Evolutionary conservation across 2,329 filamentous ascomycete species (phyloP).

Genomic region (Trichophyton schoenleinii): DNA sequence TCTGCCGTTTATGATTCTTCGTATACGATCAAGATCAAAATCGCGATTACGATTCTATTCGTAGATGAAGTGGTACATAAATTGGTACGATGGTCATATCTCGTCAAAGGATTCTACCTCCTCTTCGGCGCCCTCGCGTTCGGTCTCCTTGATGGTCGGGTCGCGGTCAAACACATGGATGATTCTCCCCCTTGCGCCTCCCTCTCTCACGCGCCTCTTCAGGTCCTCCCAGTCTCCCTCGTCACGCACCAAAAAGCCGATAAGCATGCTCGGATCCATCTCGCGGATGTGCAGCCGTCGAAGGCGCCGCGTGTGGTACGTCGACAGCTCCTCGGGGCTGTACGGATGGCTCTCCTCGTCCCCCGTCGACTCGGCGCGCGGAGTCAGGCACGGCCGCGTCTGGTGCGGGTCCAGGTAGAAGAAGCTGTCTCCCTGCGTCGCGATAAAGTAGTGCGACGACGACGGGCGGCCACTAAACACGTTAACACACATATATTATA

Average conservation of each 20-base stretch:
- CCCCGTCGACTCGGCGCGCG: slow-evolving; percentile 31
- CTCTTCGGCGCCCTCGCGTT: slow-evolving; percentile 64
- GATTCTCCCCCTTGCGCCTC: slow-evolving; percentile 54
- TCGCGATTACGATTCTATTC: no score
- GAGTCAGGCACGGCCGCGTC: slow-evolving; percentile 63
- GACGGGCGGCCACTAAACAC: slow-evolving; percentile 67
- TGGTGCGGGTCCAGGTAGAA: slow-evolving; percentile 94
- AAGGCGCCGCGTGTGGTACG: slow-evolving; percentile 77
- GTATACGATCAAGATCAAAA: no score
- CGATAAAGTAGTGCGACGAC: slow-evolving; percentile 69
- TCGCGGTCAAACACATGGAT: slow-evolving; percentile 70
- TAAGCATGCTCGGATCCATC: slow-evolving; percentile 96
- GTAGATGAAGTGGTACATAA: neutral
- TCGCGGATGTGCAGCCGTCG: slow-evolving; percentile 73
- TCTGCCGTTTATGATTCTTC: neutral
- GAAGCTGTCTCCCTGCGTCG: slow-evolving; percentile 60
- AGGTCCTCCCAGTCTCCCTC: slow-evolving; percentile 75
- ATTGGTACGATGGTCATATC: neutral
- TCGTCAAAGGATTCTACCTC: slow-evolving; percentile 80
- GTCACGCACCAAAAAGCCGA: slow-evolving; percentile 76
- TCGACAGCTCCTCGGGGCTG: slow-evolving; percentile 59
- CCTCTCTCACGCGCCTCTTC: slow-evolving; percentile 51
- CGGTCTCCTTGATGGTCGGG: slow-evolving; percentile 40
- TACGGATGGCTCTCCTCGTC: slow-evolving; percentile 39
- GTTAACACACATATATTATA: neutral